Percentiles rank a stretch among this genome's conserved stretches.
Conservation (phyloP, 495 filamentous ascomycete genomes). For the Massariosphaeria phaeospora region DNA sequence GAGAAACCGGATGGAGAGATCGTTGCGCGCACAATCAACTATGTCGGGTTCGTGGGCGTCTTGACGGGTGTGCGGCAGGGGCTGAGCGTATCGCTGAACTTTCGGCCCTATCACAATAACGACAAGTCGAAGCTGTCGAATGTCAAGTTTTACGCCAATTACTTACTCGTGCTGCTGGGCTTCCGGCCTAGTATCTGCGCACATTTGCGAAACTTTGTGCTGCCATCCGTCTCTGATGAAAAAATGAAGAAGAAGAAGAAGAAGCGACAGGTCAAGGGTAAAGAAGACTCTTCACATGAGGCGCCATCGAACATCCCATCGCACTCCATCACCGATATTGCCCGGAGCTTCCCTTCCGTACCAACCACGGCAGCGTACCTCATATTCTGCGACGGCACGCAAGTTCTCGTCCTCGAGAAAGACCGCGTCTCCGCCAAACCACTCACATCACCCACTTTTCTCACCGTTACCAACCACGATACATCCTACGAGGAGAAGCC, state of each 20-base stretch:
- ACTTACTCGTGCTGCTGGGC: conserved; percentile 54
- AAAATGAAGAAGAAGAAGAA: not conserved
- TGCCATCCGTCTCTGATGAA: conserved; percentile 31
- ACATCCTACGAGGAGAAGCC: conserved; percentile 20
- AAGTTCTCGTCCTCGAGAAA: conserved; percentile 53
- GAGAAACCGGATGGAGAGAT: conserved; percentile 37
- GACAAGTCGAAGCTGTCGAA: conserved; percentile 38
- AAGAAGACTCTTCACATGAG: not conserved
- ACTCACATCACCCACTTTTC: conserved; percentile 46
- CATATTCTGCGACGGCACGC: conserved; percentile 49
- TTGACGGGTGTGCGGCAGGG: conserved; percentile 54
- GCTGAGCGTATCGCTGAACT: conserved; percentile 61
- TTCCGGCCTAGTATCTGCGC: conserved; percentile 54
- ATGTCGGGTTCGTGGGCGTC: conserved; percentile 60
- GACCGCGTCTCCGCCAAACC: conserved; percentile 47
- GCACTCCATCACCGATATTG: conserved; percentile 25
- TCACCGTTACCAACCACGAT: conserved; percentile 56
- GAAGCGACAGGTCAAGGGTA: not conserved
- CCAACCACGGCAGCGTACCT: conserved; percentile 56
- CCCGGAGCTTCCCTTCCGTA: conserved; percentile 36
- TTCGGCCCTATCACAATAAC: conserved; percentile 53
- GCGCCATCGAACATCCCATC: conserved; percentile 17
- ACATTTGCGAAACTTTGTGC: conserved; percentile 45
- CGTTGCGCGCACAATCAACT: conserved; percentile 56
- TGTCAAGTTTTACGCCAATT: conserved; percentile 46